phyloP scores from a whole-genome alignment of 495 filamentous ascomycete species.

The Chlorociboria aeruginascens region DNA sequence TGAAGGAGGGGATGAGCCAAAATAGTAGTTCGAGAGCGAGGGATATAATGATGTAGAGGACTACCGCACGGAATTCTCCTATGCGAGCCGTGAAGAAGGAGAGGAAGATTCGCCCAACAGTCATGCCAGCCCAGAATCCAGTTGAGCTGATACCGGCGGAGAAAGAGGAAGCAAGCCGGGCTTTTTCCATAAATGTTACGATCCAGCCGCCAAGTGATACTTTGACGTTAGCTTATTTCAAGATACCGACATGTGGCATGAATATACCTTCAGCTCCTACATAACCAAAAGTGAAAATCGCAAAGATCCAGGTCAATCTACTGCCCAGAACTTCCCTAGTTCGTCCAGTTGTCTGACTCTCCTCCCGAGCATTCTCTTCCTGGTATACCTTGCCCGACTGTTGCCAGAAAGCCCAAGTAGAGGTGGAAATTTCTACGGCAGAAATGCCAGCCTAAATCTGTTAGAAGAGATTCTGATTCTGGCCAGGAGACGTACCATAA shows the following conservation, averaged over 20 bases:
- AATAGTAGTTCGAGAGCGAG: constrained; percentile 63
- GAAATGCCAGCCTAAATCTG: constrained; percentile 42
- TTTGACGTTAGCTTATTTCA: not conserved
- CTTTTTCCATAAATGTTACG: constrained; percentile 69
- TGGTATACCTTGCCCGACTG: constrained; percentile 54
- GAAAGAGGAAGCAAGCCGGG: constrained; percentile 56
- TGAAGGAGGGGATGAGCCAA: constrained; percentile 72
- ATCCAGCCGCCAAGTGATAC: constrained; percentile 82
- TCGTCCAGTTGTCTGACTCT: constrained; percentile 22
- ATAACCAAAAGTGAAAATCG: constrained; percentile 67
- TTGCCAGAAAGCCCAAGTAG: constrained; percentile 52
- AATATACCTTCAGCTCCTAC: constrained; percentile 53
- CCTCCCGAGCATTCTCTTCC: constrained; percentile 30
- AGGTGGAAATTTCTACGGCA: constrained; percentile 43
- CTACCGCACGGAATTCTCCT: constrained; percentile 52
- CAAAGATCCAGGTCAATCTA: constrained; percentile 59
- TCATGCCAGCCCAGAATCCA: constrained; percentile 78
- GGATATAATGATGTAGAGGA: constrained; percentile 46
- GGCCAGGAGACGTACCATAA: constrained; percentile 25
- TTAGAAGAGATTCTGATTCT: constrained; percentile 20
- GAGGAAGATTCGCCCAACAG: constrained; percentile 58
- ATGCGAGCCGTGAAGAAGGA: constrained; percentile 53
- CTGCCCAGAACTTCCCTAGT: constrained; percentile 43
- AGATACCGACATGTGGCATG: too few relatives aligned
- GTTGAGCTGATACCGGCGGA: constrained; percentile 64